Base-by-base conservation (phyloP, 1,139 yeast genomes). In the Pichia sp. region DNA sequence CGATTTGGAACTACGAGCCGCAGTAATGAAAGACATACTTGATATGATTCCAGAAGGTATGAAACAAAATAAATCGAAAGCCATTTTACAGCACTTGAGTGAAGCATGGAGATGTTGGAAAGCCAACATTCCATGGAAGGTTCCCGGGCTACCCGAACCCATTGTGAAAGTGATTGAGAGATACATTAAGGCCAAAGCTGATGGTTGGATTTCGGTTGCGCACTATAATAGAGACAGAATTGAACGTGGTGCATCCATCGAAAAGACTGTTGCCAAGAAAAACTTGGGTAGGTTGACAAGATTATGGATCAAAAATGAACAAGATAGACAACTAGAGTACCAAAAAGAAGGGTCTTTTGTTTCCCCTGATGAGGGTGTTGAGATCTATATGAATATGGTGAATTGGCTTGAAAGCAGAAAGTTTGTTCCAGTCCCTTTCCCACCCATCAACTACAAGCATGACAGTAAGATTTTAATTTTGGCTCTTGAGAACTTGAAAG, bases 31-130 rank as follows among this genome's bases (percentile, higher is more conserved):
- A 65, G 99, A 95, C 67, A 92, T 95, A 49, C 74, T 93, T 56
- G 99, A 93, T 66, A 91, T 91, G 96, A 91, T 95, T 53, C 99
- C 99, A 0, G 97, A 90, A 61, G 97, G 96, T 1, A 79, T 95
- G 60, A 87, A 89, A 63, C 95, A 90, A 64, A 87, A 81, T 62
- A 92, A 91, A 67, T 84, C 97, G 1, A 86, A 88, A 64, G 85
- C 96, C 0, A 87, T 95, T 54, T 73, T 95, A 51, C 98, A 93
- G 65, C 99, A 95, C 71, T 75, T 95, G 54, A 87, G 96, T 67
- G 99, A 95, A 69, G 99, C 99, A 0, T 95, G 99, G 99, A 77
- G 99, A 68, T 93, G 99, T 68, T 95, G 99, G 99, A 95, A 95
- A 69, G 99, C 99, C 1, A 92, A 93, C 65, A 87, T 93, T 58